A percentile compares a stretch with the other conserved stretches of the same genome.
Evolutionary conservation across 768 basidiomycete species (phyloP).

Genomic region (Cystofilobasidium bisporidii): DNA sequence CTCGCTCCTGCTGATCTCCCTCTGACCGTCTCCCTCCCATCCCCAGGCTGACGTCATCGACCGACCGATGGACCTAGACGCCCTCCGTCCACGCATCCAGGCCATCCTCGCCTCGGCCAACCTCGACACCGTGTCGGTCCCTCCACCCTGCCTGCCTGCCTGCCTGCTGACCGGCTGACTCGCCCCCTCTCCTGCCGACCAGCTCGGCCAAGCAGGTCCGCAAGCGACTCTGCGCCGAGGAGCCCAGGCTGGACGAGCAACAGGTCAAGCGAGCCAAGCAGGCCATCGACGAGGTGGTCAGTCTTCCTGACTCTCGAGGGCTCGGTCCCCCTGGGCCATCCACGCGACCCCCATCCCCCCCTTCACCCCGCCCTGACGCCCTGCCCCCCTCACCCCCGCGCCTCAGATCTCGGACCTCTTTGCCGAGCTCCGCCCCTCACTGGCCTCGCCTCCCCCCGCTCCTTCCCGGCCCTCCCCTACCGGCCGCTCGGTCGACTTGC

Average conservation of each 20-base stretch:
- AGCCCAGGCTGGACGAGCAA: neutral
- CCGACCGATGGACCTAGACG: neutral
- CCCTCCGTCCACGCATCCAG: neutral
- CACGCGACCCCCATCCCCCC: neutral
- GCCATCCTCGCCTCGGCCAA: neutral
- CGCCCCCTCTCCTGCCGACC: neutral
- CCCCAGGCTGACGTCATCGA: too few relatives aligned
- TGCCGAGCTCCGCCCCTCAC: neutral
- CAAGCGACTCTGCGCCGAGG: neutral
- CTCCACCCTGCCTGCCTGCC: neutral
- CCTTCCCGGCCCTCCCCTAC: neutral
- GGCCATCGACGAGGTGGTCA: slow-evolving; percentile 4
- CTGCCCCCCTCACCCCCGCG: neutral
- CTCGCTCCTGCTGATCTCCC: too few relatives aligned
- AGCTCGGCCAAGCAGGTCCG: slow-evolving; percentile 15
- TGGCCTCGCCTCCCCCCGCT: neutral
- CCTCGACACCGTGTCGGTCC: slow-evolving; percentile 6
- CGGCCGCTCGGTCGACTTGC: neutral
- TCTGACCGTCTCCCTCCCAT: too few relatives aligned
- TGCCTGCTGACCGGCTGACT: neutral
- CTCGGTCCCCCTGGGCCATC: neutral
- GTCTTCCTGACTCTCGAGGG: neutral
- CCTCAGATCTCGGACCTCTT: neutral
- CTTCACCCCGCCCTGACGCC: neutral
- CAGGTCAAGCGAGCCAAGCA: neutral